Conservation (phyloP, 2,329 filamentous ascomycete species). For the Juglanconis juglandina region DNA sequence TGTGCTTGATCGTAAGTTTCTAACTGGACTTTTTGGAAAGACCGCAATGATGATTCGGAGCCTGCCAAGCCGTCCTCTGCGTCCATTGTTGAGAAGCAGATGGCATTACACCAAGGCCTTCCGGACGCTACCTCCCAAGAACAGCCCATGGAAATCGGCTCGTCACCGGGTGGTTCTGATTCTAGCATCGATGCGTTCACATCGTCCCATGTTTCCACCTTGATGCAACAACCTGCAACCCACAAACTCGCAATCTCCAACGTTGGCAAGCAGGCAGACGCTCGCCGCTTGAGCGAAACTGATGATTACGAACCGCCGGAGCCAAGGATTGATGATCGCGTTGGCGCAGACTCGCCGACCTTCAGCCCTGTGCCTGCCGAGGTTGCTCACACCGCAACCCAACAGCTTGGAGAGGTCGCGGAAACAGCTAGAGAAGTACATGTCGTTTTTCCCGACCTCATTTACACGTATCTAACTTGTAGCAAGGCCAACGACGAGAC, state of each 20-base stretch:
- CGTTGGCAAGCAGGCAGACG: neutral
- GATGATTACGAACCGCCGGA: conserved; percentile 57
- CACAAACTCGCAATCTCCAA: neutral
- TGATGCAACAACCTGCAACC: neutral
- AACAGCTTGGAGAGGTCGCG: conserved; percentile 24
- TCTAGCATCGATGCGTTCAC: neutral
- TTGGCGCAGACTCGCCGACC: conserved; percentile 18
- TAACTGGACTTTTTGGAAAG: conserved; percentile 18
- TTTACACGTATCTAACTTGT: conserved; percentile 21
- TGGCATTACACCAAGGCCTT: neutral
- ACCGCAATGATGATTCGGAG: conserved; percentile 20
- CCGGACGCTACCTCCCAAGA: neutral
- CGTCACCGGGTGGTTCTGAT: neutral
- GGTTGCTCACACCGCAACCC: conserved; percentile 18
- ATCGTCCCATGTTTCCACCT: neutral
- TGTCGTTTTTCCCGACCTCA: conserved; percentile 24
- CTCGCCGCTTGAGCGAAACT: conserved; percentile 29
- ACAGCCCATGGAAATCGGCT: conserved; percentile 24
- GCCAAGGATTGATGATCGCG: conserved; percentile 25
- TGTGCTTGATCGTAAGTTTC: neutral
- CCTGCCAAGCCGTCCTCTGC: neutral
- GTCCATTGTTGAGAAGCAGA: neutral
- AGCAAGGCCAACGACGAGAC: conserved; percentile 19
- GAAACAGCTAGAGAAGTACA: conserved; percentile 42
- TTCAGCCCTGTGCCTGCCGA: conserved; percentile 21